Evolutionary conservation across 192 early-diverging fungal species (phyloP).

Genomic region (Coemansia sp.): DNA sequence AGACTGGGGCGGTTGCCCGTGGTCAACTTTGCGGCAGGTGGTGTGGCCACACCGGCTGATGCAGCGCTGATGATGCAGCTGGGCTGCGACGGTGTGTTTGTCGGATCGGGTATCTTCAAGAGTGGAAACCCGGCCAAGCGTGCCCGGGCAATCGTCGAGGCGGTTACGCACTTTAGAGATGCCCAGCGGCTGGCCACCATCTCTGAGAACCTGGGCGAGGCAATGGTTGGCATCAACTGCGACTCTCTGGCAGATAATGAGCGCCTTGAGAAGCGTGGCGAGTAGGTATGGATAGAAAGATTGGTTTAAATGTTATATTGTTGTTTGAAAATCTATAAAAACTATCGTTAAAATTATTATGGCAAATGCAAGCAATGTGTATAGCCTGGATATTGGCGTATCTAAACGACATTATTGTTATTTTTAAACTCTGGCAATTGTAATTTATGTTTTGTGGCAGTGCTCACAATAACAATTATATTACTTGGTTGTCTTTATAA

Average conservation of each 20-base stretch:
- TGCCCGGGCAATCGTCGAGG: constrained; percentile 82
- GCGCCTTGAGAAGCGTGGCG: constrained; percentile 49
- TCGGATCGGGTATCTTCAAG: constrained; percentile 98
- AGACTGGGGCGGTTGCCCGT: constrained; percentile 89
- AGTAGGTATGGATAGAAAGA: too few species aligned
- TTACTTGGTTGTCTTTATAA: too few species aligned
- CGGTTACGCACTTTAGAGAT: constrained; percentile 74
- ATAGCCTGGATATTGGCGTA: too few species aligned
- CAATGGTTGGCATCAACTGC: constrained; percentile 95
- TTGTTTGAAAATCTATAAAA: too few species aligned
- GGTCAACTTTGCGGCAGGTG: constrained; percentile 98
- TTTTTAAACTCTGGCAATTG: too few species aligned
- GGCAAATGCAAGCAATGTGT: too few species aligned
- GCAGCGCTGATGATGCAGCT: constrained; percentile 99
- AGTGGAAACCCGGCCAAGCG: constrained; percentile 81
- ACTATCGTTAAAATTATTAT: too few species aligned
- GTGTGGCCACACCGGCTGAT: constrained; percentile 97
- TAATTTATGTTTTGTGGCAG: too few species aligned
- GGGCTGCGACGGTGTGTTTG: constrained; percentile 98
- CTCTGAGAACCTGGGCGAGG: constrained; percentile 71
- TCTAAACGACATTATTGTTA: too few species aligned
- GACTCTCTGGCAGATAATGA: constrained; percentile 42
- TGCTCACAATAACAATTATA: too few species aligned
- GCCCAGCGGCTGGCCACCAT: neutral
- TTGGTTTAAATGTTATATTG: too few species aligned